Evolutionary conservation across 192 early-diverging fungal species (phyloP).

Genomic region (Geosiphon pyriformis): DNA sequence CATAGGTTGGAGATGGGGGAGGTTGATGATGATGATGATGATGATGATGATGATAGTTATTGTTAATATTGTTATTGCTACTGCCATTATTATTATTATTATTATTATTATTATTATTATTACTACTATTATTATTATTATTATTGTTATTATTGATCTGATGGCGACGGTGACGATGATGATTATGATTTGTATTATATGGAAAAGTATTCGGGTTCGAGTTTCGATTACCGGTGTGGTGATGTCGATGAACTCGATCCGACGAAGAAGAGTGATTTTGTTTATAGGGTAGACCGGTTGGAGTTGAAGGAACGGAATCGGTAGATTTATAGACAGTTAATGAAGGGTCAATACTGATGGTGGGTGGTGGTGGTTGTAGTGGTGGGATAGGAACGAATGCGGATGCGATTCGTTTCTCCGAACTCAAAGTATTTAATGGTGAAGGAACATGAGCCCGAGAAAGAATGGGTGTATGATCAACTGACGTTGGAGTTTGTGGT

Average conservation of each 20-base stretch:
- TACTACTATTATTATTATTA: too few relatives aligned
- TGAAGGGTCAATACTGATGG: conserved; percentile 4
- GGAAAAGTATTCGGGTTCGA: too few relatives aligned
- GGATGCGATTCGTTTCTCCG: neutral
- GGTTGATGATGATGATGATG: neutral
- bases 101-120: too few relatives aligned
- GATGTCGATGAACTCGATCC: too few relatives aligned
- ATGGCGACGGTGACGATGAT: too few relatives aligned
- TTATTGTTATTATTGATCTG: too few relatives aligned
- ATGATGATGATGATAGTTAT: neutral
- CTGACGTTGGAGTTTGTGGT: neutral
- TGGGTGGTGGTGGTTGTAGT: neutral
- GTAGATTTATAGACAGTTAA: neutral
- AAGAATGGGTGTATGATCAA: neutral
- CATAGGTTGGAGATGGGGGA: neutral
- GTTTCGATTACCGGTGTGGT: too few relatives aligned
- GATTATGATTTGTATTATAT: neutral
- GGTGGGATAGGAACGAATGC: neutral
- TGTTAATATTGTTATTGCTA: neutral
- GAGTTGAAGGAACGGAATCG: too few relatives aligned
- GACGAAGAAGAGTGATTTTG: too few relatives aligned
- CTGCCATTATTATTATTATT: neutral
- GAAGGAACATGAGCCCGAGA: neutral
- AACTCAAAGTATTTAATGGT: neutral
- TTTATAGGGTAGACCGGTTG: too few relatives aligned